Evolutionary conservation across 1,139 yeast genomes (phyloP).

Genomic region (Eremothecium sinecaudum): DNA sequence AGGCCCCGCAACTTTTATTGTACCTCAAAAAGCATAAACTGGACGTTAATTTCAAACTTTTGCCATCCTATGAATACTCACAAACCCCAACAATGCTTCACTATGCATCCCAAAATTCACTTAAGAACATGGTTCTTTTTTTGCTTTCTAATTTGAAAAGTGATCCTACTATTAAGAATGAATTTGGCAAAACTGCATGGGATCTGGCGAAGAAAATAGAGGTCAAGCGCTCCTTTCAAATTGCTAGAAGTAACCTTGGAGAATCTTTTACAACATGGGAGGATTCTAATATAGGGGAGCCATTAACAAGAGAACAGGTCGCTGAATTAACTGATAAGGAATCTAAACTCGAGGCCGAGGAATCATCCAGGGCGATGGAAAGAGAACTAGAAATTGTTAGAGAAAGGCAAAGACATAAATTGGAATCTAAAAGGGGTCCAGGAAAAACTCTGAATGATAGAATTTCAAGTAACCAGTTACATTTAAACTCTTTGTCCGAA

Average conservation of each 20-base stretch:
- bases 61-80: constrained; percentile 45
- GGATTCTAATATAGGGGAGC: constrained; percentile 53
- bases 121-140: constrained; percentile 57
- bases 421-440: constrained; percentile 24
- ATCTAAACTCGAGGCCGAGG: constrained; percentile 34
- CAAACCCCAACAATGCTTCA: constrained; percentile 71
- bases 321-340: constrained; percentile 36
- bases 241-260: constrained; percentile 59
- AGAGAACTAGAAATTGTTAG: constrained; percentile 29
- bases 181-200: constrained; percentile 52
- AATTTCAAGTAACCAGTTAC: constrained; percentile 22
- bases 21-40: constrained; percentile 54
- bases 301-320: constrained; percentile 57
- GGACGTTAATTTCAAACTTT: constrained; percentile 41
- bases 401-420: constrained; percentile 19
- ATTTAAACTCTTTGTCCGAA: constrained; percentile 39
- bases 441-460: constrained; percentile 24
- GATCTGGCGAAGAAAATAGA: constrained; percentile 43
- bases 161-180: constrained; percentile 53
- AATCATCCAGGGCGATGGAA: constrained; percentile 28
- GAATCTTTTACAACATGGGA: constrained; percentile 65
- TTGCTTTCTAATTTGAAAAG: constrained; percentile 59
- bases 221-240: constrained; percentile 52
- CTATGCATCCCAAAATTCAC: constrained; percentile 62
- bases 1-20: constrained; percentile 63